phyloP scores from a whole-genome alignment of 768 basidiomycete species.

The Boletus patriciae region DNA sequence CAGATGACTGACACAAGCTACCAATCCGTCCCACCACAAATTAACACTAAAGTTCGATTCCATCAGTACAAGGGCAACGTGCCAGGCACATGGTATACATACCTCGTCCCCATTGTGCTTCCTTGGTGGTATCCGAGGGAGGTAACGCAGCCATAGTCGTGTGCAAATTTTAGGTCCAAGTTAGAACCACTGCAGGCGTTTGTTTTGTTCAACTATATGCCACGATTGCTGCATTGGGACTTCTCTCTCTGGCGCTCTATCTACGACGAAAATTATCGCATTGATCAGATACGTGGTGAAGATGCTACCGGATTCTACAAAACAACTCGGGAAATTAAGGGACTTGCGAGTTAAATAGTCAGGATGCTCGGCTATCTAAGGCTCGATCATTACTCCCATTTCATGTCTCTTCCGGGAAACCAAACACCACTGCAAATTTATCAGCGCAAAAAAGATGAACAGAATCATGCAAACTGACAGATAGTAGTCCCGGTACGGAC shows the following conservation, averaged over 20 bases:
- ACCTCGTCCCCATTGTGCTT: conserved; percentile 48
- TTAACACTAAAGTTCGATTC: conserved; percentile 53
- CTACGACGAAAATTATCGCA: conserved; percentile 19
- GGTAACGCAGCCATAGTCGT: conserved; percentile 31
- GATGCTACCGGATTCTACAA: neutral
- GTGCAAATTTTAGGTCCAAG: conserved; percentile 27
- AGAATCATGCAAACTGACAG: conserved; percentile 21
- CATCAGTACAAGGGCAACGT: conserved; percentile 16
- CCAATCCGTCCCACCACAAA: conserved; percentile 90
- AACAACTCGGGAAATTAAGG: neutral
- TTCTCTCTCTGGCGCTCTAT: conserved; percentile 27
- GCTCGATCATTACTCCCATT: neutral
- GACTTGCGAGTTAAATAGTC: neutral
- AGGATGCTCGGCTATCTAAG: neutral
- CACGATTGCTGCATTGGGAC: conserved; percentile 35
- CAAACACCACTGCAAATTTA: conserved; percentile 28
- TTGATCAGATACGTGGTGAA: neutral
- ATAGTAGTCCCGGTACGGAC: conserved; percentile 32
- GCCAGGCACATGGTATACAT: conserved; percentile 12
- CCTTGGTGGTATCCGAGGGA: conserved; percentile 25
- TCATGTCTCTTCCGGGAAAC: conserved; percentile 20
- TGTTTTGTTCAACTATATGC: conserved; percentile 14
- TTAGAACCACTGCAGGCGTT: conserved; percentile 11
- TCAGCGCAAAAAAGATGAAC: conserved; percentile 5
- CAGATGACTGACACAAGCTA: conserved; percentile 28